Evolutionary conservation across 1,139 yeast species (phyloP).

Genomic region (Entelexis sorbosivorans): DNA sequence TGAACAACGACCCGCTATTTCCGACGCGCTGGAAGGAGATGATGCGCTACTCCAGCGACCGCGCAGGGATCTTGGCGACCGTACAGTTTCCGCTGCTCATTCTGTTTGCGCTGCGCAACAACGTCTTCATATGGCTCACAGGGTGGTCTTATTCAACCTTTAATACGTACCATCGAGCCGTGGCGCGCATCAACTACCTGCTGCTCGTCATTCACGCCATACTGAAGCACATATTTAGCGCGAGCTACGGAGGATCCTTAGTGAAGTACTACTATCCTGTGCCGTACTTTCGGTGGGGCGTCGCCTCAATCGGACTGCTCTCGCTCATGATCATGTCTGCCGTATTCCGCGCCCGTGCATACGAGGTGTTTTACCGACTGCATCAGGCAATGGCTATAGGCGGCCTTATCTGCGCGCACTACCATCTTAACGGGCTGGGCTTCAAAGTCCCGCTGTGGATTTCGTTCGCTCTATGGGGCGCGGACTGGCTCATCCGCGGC

Average conservation of each 20-base stretch:
- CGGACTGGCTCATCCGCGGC: slow-evolving; percentile 35
- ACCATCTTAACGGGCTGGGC: slow-evolving; percentile 41
- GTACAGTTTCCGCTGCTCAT: slow-evolving; percentile 46
- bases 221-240: slow-evolving; percentile 33
- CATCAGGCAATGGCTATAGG: slow-evolving; percentile 38
- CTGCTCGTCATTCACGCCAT: slow-evolving; percentile 37
- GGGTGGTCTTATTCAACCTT: slow-evolving; percentile 55
- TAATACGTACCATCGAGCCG: slow-evolving; percentile 50
- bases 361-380: slow-evolving; percentile 39
- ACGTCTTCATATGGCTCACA: slow-evolving; percentile 45
- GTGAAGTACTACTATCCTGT: slow-evolving; percentile 30
- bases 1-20: slow-evolving; percentile 34
- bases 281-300: slow-evolving; percentile 43
- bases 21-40: slow-evolving; percentile 35
- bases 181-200: slow-evolving; percentile 41
- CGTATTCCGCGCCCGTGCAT: slow-evolving; percentile 37
- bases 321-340: slow-evolving; percentile 43
- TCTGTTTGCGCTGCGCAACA: slow-evolving; percentile 51
- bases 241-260: slow-evolving; percentile 29
- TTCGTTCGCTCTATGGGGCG: slow-evolving; percentile 36
- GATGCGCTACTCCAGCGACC: slow-evolving; percentile 41
- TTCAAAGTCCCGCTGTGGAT: slow-evolving; percentile 38
- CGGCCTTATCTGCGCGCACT: slow-evolving; percentile 40
- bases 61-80: slow-evolving; percentile 53
- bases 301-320: slow-evolving; percentile 41